These are phyloP conservation scores for Penstemon barbatus DNA, from an alignment of 257 asterid genomes.

Conservation along the genomic window DNA sequence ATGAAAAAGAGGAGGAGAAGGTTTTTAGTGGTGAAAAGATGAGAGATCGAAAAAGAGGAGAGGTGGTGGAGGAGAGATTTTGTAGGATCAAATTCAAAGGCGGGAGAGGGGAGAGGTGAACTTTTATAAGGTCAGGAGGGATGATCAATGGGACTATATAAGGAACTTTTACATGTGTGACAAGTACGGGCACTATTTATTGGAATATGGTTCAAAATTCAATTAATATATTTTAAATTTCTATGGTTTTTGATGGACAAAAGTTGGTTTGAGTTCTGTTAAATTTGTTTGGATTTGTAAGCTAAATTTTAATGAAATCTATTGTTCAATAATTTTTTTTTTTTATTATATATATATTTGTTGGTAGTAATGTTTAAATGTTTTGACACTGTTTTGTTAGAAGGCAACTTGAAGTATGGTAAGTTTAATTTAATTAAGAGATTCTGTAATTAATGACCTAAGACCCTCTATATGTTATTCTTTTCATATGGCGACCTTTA, in stretches of 20 bases:
- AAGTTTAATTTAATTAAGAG: no score
- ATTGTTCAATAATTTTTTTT: no score
- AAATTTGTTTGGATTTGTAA: no score
- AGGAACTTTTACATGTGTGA: constrained; percentile 12
- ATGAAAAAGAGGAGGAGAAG: constrained; percentile 14
- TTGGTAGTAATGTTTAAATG: background rate
- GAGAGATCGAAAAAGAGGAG: constrained; percentile 17
- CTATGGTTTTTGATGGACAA: no score
- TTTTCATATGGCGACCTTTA: no score
- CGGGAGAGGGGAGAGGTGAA: constrained; percentile 34
- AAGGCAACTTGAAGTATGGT: no score
- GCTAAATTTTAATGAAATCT: no score
- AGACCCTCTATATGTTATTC: no score
- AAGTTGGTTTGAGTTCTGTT: no score
- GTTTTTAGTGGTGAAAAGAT: constrained; percentile 4
- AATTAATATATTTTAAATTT: no score
- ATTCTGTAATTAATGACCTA: no score
- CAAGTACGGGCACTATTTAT: background rate
- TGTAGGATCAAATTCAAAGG: constrained; percentile 40
- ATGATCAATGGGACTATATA: background rate
- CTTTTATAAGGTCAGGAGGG: constrained; percentile 11
- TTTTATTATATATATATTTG: background rate
- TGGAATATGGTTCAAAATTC: background rate
- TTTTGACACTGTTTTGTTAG: background rate
- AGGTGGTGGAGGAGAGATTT: constrained; percentile 45